Evolutionary conservation across 176 grass and related monocot genomes (phyloP).

Genomic region (Ampelocalamus luodianensis): DNA sequence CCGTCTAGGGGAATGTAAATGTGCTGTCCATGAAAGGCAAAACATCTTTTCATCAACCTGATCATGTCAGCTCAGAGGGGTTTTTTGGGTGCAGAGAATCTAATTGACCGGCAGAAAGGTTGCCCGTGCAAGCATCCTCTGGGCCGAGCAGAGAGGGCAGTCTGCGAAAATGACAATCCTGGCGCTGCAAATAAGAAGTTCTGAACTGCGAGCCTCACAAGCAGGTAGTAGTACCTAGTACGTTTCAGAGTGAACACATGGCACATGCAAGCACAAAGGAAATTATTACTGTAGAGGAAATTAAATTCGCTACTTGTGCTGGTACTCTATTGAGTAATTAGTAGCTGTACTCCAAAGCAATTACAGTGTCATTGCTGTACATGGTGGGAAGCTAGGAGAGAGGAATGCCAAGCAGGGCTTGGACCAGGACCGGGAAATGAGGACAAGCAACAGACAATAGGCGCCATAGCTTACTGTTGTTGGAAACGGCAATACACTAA

Average conservation of each 20-base stretch:
- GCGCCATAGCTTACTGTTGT: constrained; percentile 24
- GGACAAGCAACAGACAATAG: neutral
- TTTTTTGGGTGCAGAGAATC: constrained; percentile 9
- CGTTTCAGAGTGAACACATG: neutral
- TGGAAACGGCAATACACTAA: neutral
- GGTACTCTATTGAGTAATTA: neutral
- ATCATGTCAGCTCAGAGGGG: constrained; percentile 24
- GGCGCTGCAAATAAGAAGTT: neutral
- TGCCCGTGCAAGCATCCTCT: constrained; percentile 27
- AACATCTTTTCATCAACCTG: constrained; percentile 10
- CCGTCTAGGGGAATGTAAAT: neutral
- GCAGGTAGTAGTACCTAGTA: neutral
- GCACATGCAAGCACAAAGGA: neutral
- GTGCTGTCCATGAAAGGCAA: constrained; percentile 12
- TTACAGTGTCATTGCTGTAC: neutral
- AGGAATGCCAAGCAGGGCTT: neutral
- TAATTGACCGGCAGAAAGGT: constrained; percentile 26
- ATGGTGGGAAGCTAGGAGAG: neutral
- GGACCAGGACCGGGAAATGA: neutral
- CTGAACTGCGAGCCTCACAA: neutral
- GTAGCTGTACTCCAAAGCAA: neutral
- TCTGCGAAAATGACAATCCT: neutral
- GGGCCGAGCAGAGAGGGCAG: neutral
- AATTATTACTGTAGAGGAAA: neutral
- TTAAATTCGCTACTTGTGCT: neutral